These are phyloP conservation scores for rapeseed (Brassica napus) DNA, from an alignment of 345 rosid genomes.

Conservation along the genomic window DNA sequence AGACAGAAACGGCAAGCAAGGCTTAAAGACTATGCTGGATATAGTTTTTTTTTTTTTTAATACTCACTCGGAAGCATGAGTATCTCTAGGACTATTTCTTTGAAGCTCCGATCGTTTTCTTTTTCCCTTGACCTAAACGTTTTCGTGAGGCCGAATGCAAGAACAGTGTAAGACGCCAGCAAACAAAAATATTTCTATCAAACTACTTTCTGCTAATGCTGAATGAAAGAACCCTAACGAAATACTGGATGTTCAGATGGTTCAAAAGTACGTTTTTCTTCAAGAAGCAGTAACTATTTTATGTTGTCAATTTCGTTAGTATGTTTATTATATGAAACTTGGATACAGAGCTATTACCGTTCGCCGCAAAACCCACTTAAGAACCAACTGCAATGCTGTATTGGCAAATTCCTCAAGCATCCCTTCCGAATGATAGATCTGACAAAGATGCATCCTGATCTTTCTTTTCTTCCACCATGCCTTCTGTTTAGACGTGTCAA, in stretches of 20 bases:
- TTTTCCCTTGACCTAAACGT: constrained; percentile 37
- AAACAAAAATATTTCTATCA: background rate
- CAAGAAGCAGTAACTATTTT: background rate
- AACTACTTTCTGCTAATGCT: constrained; percentile 9
- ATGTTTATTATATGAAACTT: constrained; percentile 1
- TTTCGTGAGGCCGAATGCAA: constrained; percentile 8
- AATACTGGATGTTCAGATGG: too few relatives aligned
- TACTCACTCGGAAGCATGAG: too few relatives aligned
- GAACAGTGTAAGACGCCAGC: constrained; percentile 12
- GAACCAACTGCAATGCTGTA: constrained; percentile 70
- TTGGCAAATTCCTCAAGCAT: constrained; percentile 75
- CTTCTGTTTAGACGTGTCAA: constrained; percentile 42
- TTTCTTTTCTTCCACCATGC: constrained; percentile 79
- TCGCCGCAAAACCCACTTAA: constrained; percentile 51
- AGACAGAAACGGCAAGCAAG: too few relatives aligned
- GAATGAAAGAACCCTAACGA: constrained; percentile 18
- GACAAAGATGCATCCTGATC: constrained; percentile 74
- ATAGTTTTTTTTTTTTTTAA: too few relatives aligned
- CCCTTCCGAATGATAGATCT: constrained; percentile 74
- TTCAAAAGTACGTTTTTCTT: too few relatives aligned
- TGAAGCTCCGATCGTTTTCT: constrained; percentile 7
- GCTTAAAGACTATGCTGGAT: too few relatives aligned
- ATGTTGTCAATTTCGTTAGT: constrained; percentile 7
- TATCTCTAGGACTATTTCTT: too few relatives aligned
- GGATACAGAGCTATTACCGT: constrained; percentile 52